A percentile compares a stretch with the other conserved stretches of the same genome.
phyloP scores from a whole-genome alignment of 768 basidiomycete genomes.

The Suillus americanus region DNA sequence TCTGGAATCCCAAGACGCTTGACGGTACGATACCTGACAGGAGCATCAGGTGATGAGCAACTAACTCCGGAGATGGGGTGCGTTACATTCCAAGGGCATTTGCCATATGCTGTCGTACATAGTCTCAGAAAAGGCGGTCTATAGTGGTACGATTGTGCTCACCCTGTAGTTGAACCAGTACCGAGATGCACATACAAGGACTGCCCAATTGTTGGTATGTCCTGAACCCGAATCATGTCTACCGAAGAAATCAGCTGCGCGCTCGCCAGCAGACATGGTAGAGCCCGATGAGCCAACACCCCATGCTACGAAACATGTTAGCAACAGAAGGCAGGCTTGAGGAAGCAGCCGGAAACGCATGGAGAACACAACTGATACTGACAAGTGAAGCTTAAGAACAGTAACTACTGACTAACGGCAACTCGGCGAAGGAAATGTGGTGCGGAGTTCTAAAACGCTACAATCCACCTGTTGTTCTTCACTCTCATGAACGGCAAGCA shows the following conservation, averaged over 20 bases:
- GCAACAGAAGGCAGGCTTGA: conserved; percentile 20
- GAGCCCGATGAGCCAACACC: conserved; percentile 28
- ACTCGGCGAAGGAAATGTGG: conserved; percentile 17
- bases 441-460: conserved; percentile 26
- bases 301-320: conserved; percentile 38
- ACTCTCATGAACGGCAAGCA: conserved; percentile 32
- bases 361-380: not conserved
- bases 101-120: conserved; percentile 83
- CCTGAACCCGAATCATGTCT: conserved; percentile 36
- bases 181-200: conserved; percentile 88
- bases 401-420: conserved; percentile 18
- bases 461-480: conserved; percentile 5
- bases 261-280: conserved; percentile 25
- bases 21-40: conserved; percentile 89
- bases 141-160: conserved; percentile 29
- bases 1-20: conserved; percentile 98
- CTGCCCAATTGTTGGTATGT: conserved; percentile 99
- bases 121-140: not conserved
- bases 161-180: conserved; percentile 99
- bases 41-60: conserved; percentile 8
- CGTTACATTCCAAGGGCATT: conserved; percentile 94
- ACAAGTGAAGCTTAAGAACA: not conserved
- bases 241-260: conserved; percentile 47
- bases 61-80: not conserved
- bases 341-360: conserved; percentile 29